Evolutionary conservation across 192 early-diverging fungal genomes (phyloP).

Genomic region (Chytriomyces sp.): DNA sequence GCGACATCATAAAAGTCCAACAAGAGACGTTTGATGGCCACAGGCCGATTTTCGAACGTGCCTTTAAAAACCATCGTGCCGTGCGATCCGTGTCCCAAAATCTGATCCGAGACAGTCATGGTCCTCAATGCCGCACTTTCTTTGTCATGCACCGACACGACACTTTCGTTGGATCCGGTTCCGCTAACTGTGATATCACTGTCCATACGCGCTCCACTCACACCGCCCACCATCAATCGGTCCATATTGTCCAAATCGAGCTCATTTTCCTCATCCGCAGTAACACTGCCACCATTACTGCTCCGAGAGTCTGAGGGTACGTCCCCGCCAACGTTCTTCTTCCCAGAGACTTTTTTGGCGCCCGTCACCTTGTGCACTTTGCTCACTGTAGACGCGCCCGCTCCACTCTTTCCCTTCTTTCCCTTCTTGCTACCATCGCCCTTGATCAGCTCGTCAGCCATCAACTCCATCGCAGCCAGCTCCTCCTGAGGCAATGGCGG

Average conservation of each 20-base stretch:
- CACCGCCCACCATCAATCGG: background rate
- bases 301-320: too few relatives aligned
- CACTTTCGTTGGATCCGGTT: background rate
- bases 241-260: constrained; percentile 22
- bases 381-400: background rate
- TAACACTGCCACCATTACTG: background rate
- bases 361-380: background rate
- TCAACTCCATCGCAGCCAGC: background rate
- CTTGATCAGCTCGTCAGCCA: background rate
- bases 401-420: background rate
- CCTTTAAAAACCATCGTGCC: constrained; percentile 97
- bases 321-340: background rate
- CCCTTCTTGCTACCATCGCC: background rate
- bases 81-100: constrained; percentile 90
- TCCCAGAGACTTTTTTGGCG: background rate
- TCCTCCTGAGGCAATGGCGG: background rate
- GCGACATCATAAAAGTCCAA: constrained; percentile 97
- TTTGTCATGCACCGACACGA: background rate
- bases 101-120: constrained; percentile 61
- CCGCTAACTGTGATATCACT: background rate
- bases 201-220: background rate
- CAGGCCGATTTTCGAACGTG: constrained; percentile 85
- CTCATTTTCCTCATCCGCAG: constrained; percentile 3
- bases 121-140: constrained; percentile 44
- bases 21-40: constrained; percentile 92